Evolutionary conservation across 768 basidiomycete species (phyloP), one percentile per base, ranked within the genome.

Genomic region (Boletus coccyginus): DNA sequence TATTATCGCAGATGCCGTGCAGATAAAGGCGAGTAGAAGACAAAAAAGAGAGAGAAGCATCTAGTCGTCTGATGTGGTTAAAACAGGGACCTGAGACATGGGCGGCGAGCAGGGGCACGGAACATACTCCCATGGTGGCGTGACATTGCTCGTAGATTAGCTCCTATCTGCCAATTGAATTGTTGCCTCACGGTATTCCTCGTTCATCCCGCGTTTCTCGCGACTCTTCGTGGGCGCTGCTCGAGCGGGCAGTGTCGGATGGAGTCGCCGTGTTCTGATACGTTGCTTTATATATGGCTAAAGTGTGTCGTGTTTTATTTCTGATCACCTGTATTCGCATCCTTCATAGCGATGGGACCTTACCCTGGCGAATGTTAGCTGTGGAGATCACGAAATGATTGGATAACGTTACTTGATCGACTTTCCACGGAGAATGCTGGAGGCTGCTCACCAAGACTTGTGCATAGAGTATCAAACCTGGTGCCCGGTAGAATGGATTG

Each of bases 1-100:
- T 0, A 53, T 80, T 3, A 78, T 88, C 16, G 79, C 81, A 0
- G 74, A 77, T 3, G 74, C 78, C 7, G 71, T 72, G n/a, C 62
- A 21, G 21, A 21, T 21, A 17, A 76, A 62, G 66, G 78, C 76
- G 19, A 58, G 73, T 62, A n/a, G 35, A 31, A 19, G 21, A 41
- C n/a, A 32, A 16, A 10, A 41, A 3, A 12, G n/a, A 49, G 7
- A 11, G 17, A 11, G 17, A 39, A 24, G 11, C 16, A 29, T 41
- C 24, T 14, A 17, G 10, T 21, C 5, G 27, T 27, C 40, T 43
- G 45, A 53, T 12, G 19, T 5, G 24, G 33, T 47, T 17, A 40
- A 21, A 31, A 24, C 16, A 71, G 70, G 70, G 70, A 21, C 69
- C 70, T 5, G 67, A 72, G 52, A 59, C 70, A 7, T 71, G 70